These are phyloP conservation scores for Singerocomus inundabilis DNA, from an alignment of 1,284 basidiomycete species.

Conservation along the genomic window DNA sequence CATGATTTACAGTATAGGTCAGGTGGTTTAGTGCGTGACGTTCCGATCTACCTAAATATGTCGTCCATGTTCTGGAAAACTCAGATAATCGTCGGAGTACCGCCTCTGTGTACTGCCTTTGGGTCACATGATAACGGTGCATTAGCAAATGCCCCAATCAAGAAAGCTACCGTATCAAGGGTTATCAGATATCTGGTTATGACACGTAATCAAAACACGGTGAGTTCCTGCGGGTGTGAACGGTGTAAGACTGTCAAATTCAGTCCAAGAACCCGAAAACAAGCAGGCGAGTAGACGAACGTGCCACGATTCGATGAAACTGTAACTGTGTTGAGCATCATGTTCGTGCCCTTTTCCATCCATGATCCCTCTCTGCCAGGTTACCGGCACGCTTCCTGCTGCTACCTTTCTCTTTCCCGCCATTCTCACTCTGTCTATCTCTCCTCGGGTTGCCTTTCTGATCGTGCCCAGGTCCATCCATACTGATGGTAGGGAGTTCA, in stretches of 20 bases:
- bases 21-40: not conserved
- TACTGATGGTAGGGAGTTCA: constrained; percentile 1
- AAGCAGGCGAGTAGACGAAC: not conserved
- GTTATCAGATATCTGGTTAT: too few species aligned
- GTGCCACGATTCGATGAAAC: not conserved
- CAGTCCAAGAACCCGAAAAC: not conserved
- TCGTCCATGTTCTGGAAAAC: constrained; percentile 5
- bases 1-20: too few species aligned
- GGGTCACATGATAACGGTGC: not conserved
- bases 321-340: not conserved
- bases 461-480: not conserved
- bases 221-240: not conserved
- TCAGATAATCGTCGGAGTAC: not conserved
- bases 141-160: not conserved
- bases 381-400: constrained; percentile 19
- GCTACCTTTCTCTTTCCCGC: not conserved
- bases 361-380: constrained; percentile 2
- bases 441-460: constrained; percentile 1
- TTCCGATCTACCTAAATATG: constrained; percentile 6
- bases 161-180: not conserved
- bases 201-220: too few species aligned
- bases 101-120: not conserved
- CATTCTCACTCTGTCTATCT: not conserved
- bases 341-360: constrained; percentile 25
- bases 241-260: not conserved